phyloP scores from a whole-genome alignment of 257 asterid species.

The Thymus quinquecostatus region DNA sequence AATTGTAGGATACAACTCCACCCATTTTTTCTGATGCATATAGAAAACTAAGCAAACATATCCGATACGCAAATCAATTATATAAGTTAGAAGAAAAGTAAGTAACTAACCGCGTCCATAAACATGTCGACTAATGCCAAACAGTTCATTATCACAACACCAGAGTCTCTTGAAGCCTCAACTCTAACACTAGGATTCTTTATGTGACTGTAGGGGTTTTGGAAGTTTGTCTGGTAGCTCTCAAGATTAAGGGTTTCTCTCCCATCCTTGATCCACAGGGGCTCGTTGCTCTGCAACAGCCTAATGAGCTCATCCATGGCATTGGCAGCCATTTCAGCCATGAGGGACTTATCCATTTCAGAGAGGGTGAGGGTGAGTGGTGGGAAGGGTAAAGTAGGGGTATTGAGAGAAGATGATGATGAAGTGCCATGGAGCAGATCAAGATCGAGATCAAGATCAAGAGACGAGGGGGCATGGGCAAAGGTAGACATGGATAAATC shows the following conservation, averaged over 20 bases:
- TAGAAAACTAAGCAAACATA: too few species aligned
- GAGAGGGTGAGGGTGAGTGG: constrained; percentile 51
- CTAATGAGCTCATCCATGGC: constrained; percentile 85
- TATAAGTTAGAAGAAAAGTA: background rate
- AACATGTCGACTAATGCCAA: constrained; percentile 76
- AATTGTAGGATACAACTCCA: constrained; percentile 80
- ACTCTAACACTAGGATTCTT: constrained; percentile 58
- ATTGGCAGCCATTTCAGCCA: constrained; percentile 76
- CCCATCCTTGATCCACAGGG: constrained; percentile 73
- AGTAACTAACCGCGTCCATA: constrained; percentile 68
- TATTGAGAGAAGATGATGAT: constrained; percentile 2
- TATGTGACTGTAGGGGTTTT: constrained; percentile 57
- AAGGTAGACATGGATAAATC: constrained; percentile 78
- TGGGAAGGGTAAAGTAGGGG: constrained; percentile 47
- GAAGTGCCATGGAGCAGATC: constrained; percentile 84
- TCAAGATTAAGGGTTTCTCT: constrained; percentile 73
- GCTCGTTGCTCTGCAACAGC: constrained; percentile 76
- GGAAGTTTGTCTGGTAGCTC: constrained; percentile 62
- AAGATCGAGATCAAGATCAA: constrained; percentile 49
- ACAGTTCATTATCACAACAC: constrained; percentile 82
- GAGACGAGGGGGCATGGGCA: constrained; percentile 25
- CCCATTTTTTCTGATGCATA: constrained; percentile 65
- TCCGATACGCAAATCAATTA: too few species aligned
- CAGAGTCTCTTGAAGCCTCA: constrained; percentile 83
- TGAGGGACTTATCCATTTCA: constrained; percentile 89